Evolutionary conservation across 768 basidiomycete species (phyloP).

Genomic region (Lactifluus hygrophoroides): DNA sequence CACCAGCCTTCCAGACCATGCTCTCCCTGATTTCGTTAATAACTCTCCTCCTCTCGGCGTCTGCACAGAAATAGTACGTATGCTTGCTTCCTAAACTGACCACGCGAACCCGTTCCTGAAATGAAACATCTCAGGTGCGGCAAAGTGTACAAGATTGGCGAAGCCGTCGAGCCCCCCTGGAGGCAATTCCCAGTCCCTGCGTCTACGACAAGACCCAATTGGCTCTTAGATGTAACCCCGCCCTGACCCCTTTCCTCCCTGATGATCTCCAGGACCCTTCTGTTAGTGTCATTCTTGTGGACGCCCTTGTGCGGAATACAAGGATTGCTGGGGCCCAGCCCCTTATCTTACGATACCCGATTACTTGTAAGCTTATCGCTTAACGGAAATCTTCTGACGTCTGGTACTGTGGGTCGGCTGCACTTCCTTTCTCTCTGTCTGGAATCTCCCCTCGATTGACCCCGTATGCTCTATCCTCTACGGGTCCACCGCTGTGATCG

Average conservation of each 20-base stretch:
- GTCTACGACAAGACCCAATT: slow-evolving; percentile 30
- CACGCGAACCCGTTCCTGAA: background rate
- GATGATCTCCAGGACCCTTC: slow-evolving; percentile 27
- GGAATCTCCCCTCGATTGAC: slow-evolving; percentile 25
- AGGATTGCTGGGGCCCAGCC: slow-evolving; percentile 31
- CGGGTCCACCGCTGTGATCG: slow-evolving; percentile 22
- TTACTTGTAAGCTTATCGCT: slow-evolving; percentile 28
- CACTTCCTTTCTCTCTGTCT: slow-evolving; percentile 30
- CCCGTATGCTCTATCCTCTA: slow-evolving; percentile 30
- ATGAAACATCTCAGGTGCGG: slow-evolving; percentile 32
- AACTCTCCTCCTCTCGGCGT: background rate
- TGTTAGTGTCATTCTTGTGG: slow-evolving; percentile 29
- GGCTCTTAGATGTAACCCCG: slow-evolving; percentile 40
- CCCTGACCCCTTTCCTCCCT: slow-evolving; percentile 39
- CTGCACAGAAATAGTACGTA: background rate
- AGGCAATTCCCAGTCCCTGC: slow-evolving; percentile 36
- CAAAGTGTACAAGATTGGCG: slow-evolving; percentile 38
- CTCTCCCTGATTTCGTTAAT: background rate
- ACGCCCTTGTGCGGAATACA: slow-evolving; percentile 31
- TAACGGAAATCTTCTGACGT: slow-evolving; percentile 20
- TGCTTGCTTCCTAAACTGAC: background rate
- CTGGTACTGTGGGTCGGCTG: slow-evolving; percentile 26
- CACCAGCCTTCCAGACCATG: background rate
- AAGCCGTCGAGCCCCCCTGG: slow-evolving; percentile 37
- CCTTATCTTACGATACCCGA: slow-evolving; percentile 26